Percentiles rank a stretch among this genome's conserved stretches.
These are phyloP conservation scores for Vanrija humicola DNA, from an alignment of 1,284 basidiomycete genomes.

Conservation along the genomic window DNA sequence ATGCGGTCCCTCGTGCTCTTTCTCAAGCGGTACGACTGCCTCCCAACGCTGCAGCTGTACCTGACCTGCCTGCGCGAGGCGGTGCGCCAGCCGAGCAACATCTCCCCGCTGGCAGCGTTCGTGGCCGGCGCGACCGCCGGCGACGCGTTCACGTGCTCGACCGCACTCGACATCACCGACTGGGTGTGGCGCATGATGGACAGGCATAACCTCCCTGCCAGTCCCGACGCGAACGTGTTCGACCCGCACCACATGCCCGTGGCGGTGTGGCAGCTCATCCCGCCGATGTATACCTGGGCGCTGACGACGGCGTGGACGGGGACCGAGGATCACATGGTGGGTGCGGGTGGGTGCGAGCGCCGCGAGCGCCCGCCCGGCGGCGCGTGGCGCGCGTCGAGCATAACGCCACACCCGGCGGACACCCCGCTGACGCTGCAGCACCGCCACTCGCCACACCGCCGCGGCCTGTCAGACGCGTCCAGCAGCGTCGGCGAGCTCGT, in stretches of 20 bases:
- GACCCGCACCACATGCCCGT: slow-evolving; percentile 21
- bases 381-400: background rate
- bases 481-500: slow-evolving; percentile 1
- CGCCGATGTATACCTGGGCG: slow-evolving; percentile 19
- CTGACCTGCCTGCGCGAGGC: slow-evolving; percentile 9
- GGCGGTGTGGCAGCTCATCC: slow-evolving; percentile 17
- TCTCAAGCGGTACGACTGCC: slow-evolving; percentile 9
- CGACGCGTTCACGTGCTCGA: slow-evolving; percentile 13
- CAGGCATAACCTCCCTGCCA: background rate
- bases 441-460: background rate
- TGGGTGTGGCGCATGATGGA: slow-evolving; percentile 20
- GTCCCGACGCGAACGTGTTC: slow-evolving; percentile 12
- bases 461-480: background rate
- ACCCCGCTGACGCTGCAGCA: background rate
- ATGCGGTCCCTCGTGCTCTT: slow-evolving; percentile 9
- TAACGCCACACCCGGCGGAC: background rate
- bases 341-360: background rate
- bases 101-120: slow-evolving; percentile 9
- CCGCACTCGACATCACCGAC: slow-evolving; percentile 12
- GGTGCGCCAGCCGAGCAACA: slow-evolving; percentile 5
- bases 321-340: background rate
- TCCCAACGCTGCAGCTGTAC: slow-evolving; percentile 1
- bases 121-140: slow-evolving; percentile 13
- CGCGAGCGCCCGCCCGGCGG: background rate
- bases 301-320: slow-evolving; percentile 16